Conservation (phyloP, 1,284 basidiomycete species). For the Ustilago sp. region DNA sequence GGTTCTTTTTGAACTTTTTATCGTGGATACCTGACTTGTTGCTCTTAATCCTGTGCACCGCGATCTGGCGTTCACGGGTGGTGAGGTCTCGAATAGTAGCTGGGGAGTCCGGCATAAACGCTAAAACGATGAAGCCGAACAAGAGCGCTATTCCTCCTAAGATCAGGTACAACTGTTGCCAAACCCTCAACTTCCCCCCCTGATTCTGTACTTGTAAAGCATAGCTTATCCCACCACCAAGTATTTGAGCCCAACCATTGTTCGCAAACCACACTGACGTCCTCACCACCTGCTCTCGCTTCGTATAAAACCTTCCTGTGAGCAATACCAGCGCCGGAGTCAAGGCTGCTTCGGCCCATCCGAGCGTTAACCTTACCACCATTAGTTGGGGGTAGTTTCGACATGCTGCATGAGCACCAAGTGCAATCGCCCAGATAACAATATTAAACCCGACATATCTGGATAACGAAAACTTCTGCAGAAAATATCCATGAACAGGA, state of each 20-base stretch:
- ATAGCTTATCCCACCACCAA: slow-evolving; percentile 59
- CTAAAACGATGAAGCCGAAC: slow-evolving; percentile 49
- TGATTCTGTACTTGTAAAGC: slow-evolving; percentile 53
- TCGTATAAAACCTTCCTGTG: slow-evolving; percentile 60
- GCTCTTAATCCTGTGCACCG: slow-evolving; percentile 74
- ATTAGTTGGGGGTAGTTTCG: slow-evolving; percentile 59
- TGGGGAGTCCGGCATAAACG: slow-evolving; percentile 57
- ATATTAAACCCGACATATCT: slow-evolving; percentile 52
- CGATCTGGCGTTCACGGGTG: slow-evolving; percentile 73
- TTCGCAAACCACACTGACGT: slow-evolving; percentile 58
- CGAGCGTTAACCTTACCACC: slow-evolving; percentile 63
- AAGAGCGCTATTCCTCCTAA: slow-evolving; percentile 56
- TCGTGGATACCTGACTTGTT: slow-evolving; percentile 75
- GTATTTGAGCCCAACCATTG: slow-evolving; percentile 64
- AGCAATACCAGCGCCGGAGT: slow-evolving; percentile 59
- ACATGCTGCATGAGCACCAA: slow-evolving; percentile 59
- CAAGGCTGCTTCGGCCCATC: slow-evolving; percentile 62
- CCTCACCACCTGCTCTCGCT: slow-evolving; percentile 53
- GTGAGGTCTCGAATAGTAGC: slow-evolving; percentile 68
- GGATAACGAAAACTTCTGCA: slow-evolving; percentile 61
- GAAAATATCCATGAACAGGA: slow-evolving; percentile 37
- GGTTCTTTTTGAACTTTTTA: slow-evolving; percentile 73
- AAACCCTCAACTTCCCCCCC: slow-evolving; percentile 35
- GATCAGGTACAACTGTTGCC: slow-evolving; percentile 64
- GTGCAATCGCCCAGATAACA: slow-evolving; percentile 71